phyloP scores from a whole-genome alignment of 2,329 filamentous ascomycete species.

The Alternaria arborescens region DNA sequence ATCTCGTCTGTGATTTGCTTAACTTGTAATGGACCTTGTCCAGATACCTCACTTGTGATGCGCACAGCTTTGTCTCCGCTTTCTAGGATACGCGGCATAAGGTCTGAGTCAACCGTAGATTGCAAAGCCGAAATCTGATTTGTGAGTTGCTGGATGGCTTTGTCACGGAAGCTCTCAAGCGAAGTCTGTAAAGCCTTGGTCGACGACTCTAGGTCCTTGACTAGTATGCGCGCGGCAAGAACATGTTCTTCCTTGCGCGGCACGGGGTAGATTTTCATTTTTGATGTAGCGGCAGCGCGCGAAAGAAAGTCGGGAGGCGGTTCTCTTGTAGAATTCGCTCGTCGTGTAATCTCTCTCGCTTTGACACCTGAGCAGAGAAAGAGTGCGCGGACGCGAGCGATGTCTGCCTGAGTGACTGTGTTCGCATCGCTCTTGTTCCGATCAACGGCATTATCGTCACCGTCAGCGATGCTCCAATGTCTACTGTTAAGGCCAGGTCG shows the following conservation, averaged over 20 bases:
- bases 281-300: conserved; percentile 56
- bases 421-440: conserved; percentile 34
- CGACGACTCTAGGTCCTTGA: conserved; percentile 57
- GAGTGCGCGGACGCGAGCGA: conserved; percentile 78
- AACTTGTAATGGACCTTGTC: conserved; percentile 78
- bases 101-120: conserved; percentile 57
- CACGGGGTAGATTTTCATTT: conserved; percentile 54
- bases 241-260: conserved; percentile 62
- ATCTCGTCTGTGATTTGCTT: conserved; percentile 83
- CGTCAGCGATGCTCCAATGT: conserved; percentile 67
- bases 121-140: conserved; percentile 54
- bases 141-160: conserved; percentile 56
- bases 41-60: conserved; percentile 77
- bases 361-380: conserved; percentile 89
- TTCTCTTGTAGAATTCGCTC: conserved; percentile 61
- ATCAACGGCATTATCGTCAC: conserved; percentile 40
- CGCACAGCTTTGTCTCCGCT: conserved; percentile 82
- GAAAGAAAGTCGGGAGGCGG: conserved; percentile 47
- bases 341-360: conserved; percentile 78
- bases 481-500: conserved; percentile 53
- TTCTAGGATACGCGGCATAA: conserved; percentile 69
- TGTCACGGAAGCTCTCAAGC: conserved; percentile 59
- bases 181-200: conserved; percentile 60
- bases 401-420: conserved; percentile 67
- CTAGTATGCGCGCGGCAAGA: conserved; percentile 62